Evolutionary conservation across 1,284 basidiomycete genomes (phyloP), one percentile per base, ranked within the genome.

Genomic region (Sporisorium exsertum): DNA sequence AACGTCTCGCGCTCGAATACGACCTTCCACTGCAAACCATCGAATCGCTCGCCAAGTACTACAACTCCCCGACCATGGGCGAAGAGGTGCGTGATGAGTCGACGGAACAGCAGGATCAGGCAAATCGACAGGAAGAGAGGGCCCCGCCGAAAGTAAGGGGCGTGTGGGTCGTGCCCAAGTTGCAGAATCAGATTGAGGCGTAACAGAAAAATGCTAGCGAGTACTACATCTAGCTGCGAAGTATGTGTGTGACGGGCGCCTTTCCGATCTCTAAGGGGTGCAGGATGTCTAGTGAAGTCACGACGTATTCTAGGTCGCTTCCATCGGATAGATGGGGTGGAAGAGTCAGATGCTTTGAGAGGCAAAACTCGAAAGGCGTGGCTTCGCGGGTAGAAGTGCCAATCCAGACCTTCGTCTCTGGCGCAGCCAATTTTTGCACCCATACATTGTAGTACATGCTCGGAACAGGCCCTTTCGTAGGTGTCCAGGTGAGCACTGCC

Each of bases 21-120:
- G 78, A 79, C 43, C 62, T 79, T 13, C 60, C 68, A 1, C 37
- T 77, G 16, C 49, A 49, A 5, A 63, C 65, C 22, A 74, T 79
- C 49, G 69, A 72, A 54, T 29, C 46, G 20, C 54, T 79, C 33
- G 69, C 64, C 10, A 58, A 58, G 33, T 71, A 70, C 64, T 68
- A 70, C 64, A 79, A 74, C 62, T 73, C 68, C 0, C 78, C 78
- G 2, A 79, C 75, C 24, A 66, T 79, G 62, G 74, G 74, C 32
- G 77, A 77, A 18, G 63, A 77, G 47, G 52, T 73, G 22, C 43
- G 55, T n/a, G 71, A 77, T 22, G 70, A 70, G 37, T 46, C 3
- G 10, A 51, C 49, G 4, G 56, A 45, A n/a, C 60, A 64, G n/a
- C 43, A 54, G 29, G 58, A 76, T 33, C 68, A 66, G 55, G 53